A percentile compares a stretch with the other conserved stretches of the same genome.
Conservation (phyloP, 2,329 filamentous ascomycete species). For the Cyphellophora europaea region DNA sequence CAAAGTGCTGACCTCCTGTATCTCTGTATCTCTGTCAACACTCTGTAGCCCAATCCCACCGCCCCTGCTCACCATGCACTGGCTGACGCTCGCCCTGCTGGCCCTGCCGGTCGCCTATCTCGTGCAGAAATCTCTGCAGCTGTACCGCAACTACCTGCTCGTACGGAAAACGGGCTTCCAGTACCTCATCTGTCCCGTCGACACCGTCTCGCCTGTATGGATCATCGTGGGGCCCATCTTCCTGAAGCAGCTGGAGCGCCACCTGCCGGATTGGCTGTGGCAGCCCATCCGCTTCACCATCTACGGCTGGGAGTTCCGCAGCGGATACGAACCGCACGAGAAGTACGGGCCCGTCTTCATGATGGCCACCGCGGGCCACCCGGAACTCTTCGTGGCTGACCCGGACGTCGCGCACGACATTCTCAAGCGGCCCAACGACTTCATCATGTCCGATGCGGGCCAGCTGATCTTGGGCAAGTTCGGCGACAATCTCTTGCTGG, state of each 20-base stretch:
- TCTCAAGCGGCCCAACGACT: constrained; percentile 27
- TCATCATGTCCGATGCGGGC: constrained; percentile 21
- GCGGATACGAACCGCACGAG: constrained; percentile 19
- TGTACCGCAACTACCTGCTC: constrained; percentile 18
- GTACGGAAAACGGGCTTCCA: constrained; percentile 21
- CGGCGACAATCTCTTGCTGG: constrained; percentile 24
- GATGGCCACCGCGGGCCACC: constrained; percentile 22
- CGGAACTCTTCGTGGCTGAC: constrained; percentile 22
- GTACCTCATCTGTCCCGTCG: constrained; percentile 17
- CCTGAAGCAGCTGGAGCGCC: constrained; percentile 15
- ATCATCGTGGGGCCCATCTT: constrained; percentile 20
- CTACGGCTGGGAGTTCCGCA: constrained; percentile 26
- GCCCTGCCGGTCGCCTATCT: not conserved
- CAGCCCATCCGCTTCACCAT: constrained; percentile 19
- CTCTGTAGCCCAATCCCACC: too few species aligned
- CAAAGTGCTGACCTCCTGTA: too few species aligned
- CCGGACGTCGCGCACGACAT: constrained; percentile 22
- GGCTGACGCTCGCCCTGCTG: not conserved
- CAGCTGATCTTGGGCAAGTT: constrained; percentile 24
- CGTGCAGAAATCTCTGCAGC: constrained; percentile 4
- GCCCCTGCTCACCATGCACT: too few species aligned
- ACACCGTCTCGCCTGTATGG: constrained; percentile 20
- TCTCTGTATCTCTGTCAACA: too few species aligned
- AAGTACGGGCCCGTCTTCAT: constrained; percentile 22
- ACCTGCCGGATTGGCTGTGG: constrained; percentile 20